These are phyloP conservation scores for Ascochyta pisi DNA, from an alignment of 2,329 filamentous ascomycete genomes.

Conservation along the genomic window DNA sequence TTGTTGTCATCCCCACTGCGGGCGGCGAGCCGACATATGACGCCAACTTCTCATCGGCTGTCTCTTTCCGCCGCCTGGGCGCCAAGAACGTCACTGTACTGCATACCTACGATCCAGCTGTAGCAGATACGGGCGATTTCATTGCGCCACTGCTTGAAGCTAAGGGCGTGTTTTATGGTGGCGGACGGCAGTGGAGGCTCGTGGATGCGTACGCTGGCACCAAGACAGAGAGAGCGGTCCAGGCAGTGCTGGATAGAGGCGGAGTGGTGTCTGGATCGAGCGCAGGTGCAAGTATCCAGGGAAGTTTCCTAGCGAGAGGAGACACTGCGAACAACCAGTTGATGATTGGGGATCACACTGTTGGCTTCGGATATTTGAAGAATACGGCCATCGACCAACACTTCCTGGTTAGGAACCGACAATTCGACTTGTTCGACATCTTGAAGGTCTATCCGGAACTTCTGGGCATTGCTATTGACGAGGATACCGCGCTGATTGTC, in stretches of 20 bases:
- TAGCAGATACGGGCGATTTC: conserved; percentile 33
- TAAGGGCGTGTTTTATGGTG: conserved; percentile 33
- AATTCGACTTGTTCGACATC: conserved; percentile 38
- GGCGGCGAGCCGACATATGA: conserved; percentile 31
- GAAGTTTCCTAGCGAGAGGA: conserved; percentile 31
- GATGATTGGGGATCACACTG: conserved; percentile 31
- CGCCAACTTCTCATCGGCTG: conserved; percentile 28
- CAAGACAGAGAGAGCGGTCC: conserved; percentile 30
- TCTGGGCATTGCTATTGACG: conserved; percentile 33
- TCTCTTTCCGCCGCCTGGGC: conserved; percentile 25
- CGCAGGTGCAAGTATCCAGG: conserved; percentile 33
- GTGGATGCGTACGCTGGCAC: conserved; percentile 37
- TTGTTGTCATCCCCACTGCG: conserved; percentile 34
- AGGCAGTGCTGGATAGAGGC: conserved; percentile 27
- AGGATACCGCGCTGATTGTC: conserved; percentile 35
- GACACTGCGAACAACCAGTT: conserved; percentile 33
- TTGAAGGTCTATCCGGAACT: conserved; percentile 28
- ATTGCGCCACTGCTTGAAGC: conserved; percentile 28
- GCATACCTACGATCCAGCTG: conserved; percentile 33
- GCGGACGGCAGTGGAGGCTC: conserved; percentile 34
- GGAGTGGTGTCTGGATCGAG: conserved; percentile 33
- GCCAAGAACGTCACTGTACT: conserved; percentile 34
- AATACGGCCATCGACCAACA: conserved; percentile 37
- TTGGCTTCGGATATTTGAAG: conserved; percentile 37
- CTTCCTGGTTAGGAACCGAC: conserved; percentile 33